Conservation (phyloP, 2,329 filamentous ascomycete species). For the Aspergillus transmontanensis region DNA sequence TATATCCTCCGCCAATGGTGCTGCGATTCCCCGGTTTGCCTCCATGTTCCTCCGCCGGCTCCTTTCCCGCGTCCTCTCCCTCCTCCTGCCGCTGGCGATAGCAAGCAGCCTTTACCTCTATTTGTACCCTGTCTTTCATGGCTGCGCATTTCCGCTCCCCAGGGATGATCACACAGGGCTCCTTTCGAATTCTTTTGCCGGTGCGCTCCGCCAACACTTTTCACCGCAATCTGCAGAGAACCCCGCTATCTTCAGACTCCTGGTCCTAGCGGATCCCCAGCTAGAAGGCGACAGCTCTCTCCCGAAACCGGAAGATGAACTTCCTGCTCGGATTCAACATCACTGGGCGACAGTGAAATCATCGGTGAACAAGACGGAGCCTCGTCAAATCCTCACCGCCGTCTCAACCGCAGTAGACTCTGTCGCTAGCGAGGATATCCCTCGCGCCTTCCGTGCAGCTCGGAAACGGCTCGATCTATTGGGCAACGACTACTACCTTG, state of each 20-base stretch:
- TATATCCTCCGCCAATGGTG: slow-evolving; percentile 4
- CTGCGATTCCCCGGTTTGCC: slow-evolving; percentile 3
- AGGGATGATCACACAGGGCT: slow-evolving; percentile 9
- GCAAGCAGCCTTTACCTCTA: slow-evolving; percentile 78
- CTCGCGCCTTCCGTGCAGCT: slow-evolving; percentile 64
- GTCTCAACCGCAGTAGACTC: slow-evolving; percentile 25
- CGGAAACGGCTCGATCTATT: slow-evolving; percentile 84
- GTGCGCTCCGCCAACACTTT: slow-evolving; percentile 43
- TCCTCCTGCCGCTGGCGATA: slow-evolving; percentile 67
- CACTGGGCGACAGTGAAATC: slow-evolving; percentile 35
- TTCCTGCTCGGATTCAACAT: slow-evolving; percentile 43
- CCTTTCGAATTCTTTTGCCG: slow-evolving; percentile 29
- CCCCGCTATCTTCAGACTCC: slow-evolving; percentile 77
- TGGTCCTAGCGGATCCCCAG: slow-evolving; percentile 88
- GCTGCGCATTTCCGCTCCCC: slow-evolving; percentile 74
- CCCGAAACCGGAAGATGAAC: slow-evolving; percentile 53
- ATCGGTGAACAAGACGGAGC: slow-evolving; percentile 17
- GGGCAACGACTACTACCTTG: slow-evolving; percentile 93
- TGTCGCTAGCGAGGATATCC: slow-evolving; percentile 67
- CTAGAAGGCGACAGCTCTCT: slow-evolving; percentile 90
- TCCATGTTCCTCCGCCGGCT: slow-evolving; percentile 57
- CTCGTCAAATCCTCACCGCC: slow-evolving; percentile 24
- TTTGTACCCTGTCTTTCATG: slow-evolving; percentile 78
- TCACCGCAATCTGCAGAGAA: slow-evolving; percentile 17
- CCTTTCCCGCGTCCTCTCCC: slow-evolving; percentile 48